Percentiles rank a stretch among this genome's conserved stretches.
These are phyloP conservation scores for Mariannaea elegans DNA, from an alignment of 2,329 filamentous ascomycete genomes.

Conservation along the genomic window DNA sequence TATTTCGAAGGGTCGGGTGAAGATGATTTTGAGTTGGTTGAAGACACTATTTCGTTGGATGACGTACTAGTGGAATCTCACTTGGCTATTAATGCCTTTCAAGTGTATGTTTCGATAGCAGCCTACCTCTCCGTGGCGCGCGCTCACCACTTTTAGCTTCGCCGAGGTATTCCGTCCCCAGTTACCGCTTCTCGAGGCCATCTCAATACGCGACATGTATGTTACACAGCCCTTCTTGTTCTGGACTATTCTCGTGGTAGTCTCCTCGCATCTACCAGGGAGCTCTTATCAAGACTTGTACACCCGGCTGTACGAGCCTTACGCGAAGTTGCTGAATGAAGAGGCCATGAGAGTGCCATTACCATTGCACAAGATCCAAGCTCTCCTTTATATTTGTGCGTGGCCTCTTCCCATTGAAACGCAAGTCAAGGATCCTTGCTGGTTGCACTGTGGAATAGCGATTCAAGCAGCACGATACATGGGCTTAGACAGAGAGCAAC, in stretches of 20 bases:
- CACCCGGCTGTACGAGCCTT: slow-evolving; percentile 5
- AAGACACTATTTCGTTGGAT: slow-evolving; percentile 3
- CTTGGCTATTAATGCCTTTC: slow-evolving; percentile 16
- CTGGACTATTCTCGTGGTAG: slow-evolving; percentile 30
- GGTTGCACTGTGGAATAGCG: slow-evolving; percentile 29
- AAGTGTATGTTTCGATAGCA: slow-evolving; percentile 10
- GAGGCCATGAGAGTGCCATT: slow-evolving; percentile 18
- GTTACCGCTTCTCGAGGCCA: slow-evolving; percentile 21
- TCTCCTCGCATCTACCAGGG: slow-evolving; percentile 14
- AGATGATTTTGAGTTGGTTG: slow-evolving; percentile 22
- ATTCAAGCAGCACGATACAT: slow-evolving; percentile 31
- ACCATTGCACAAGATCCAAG: slow-evolving; percentile 30
- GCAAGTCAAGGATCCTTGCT: slow-evolving; percentile 25
- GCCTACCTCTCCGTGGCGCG: accelerated
- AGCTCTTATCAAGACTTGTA: neutral
- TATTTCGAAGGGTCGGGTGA: neutral
- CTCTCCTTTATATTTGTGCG: slow-evolving; percentile 20
- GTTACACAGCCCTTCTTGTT: slow-evolving; percentile 24
- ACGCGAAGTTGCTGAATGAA: slow-evolving; percentile 21
- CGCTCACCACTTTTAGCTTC: slow-evolving; percentile 24
- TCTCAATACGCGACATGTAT: slow-evolving; percentile 9
- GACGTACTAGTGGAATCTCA: slow-evolving; percentile 13
- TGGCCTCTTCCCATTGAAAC: slow-evolving; percentile 26
- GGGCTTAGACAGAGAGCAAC: slow-evolving; percentile 29
- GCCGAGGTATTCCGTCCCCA: slow-evolving; percentile 27